These are phyloP conservation scores for Phialophora expanda DNA, from an alignment of 2,329 filamentous ascomycete species.

Conservation along the genomic window DNA sequence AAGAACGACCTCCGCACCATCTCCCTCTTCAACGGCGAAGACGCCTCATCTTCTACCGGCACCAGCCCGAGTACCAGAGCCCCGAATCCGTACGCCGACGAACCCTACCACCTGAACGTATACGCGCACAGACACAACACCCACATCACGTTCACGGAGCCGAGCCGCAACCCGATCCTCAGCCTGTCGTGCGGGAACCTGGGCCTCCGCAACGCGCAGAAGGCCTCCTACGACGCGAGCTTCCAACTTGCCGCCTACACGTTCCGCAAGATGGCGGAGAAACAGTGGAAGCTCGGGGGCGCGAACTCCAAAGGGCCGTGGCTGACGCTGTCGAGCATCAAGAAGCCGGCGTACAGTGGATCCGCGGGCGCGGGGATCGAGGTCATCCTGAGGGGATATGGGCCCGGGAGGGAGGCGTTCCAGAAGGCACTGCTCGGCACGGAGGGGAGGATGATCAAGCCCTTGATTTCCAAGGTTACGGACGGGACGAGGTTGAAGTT, in stretches of 20 bases:
- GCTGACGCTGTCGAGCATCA: conserved; percentile 80
- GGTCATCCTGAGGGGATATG: conserved; percentile 83
- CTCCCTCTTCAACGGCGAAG: neutral
- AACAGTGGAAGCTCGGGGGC: conserved; percentile 77
- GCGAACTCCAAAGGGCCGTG: conserved; percentile 52
- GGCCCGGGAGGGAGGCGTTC: conserved; percentile 82
- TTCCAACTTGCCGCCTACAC: conserved; percentile 88
- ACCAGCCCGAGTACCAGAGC: conserved; percentile 14
- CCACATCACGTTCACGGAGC: conserved; percentile 86
- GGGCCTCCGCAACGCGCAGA: conserved; percentile 82
- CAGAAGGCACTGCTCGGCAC: conserved; percentile 85
- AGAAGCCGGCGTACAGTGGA: conserved; percentile 74
- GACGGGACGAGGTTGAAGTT: conserved; percentile 93
- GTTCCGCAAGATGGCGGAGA: conserved; percentile 82
- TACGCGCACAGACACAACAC: conserved; percentile 92
- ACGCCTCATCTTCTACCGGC: neutral
- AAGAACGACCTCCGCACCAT: conserved; percentile 8
- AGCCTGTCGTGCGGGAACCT: conserved; percentile 84
- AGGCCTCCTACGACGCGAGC: conserved; percentile 85
- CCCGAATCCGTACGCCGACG: conserved; percentile 41
- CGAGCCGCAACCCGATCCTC: conserved; percentile 78
- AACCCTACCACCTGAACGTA: conserved; percentile 85
- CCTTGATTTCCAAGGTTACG: conserved; percentile 76
- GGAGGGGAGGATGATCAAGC: conserved; percentile 77
- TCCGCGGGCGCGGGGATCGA: conserved; percentile 71